These are phyloP conservation scores for Nelumbo lutea DNA, from an alignment of 164 flowering plant species.

Conservation along the genomic window DNA sequence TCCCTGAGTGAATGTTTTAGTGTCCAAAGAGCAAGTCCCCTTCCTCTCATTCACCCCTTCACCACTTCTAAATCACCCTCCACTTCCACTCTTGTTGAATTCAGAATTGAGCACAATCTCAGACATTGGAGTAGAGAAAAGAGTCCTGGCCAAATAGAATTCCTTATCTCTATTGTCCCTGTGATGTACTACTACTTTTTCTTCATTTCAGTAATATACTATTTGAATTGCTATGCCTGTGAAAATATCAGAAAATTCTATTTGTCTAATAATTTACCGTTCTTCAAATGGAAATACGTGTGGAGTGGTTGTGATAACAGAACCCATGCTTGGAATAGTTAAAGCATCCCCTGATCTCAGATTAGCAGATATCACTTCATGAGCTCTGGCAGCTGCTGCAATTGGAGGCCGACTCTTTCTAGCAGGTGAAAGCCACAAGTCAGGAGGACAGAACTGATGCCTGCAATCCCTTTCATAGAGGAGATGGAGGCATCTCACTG, in stretches of 20 bases:
- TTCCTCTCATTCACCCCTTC: too few relatives aligned
- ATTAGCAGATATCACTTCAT: slow-evolving; percentile 50
- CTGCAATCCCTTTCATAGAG: slow-evolving; percentile 97
- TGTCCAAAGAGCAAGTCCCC: too few relatives aligned
- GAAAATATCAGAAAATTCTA: slow-evolving; percentile 2
- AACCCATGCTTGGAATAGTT: slow-evolving; percentile 37
- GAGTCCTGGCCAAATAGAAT: too few relatives aligned
- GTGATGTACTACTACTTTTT: too few relatives aligned
- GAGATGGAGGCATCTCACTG: slow-evolving; percentile 80
- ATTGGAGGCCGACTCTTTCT: slow-evolving; percentile 69
- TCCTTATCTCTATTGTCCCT: too few relatives aligned
- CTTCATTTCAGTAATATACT: too few relatives aligned
- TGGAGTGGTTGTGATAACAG: slow-evolving; percentile 73
- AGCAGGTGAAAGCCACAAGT: slow-evolving; percentile 90
- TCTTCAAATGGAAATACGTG: slow-evolving; percentile 97
- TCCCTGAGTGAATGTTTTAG: too few relatives aligned
- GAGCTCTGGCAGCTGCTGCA: slow-evolving; percentile 89
- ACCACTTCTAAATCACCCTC: too few relatives aligned
- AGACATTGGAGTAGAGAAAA: too few relatives aligned
- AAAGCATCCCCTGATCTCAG: slow-evolving; percentile 40
- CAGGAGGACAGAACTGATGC: slow-evolving; percentile 78
- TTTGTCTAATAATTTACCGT: slow-evolving; percentile 38
- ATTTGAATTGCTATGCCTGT: background rate
- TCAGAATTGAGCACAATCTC: too few relatives aligned
- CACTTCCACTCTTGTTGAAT: too few relatives aligned